phyloP scores from a whole-genome alignment of 768 basidiomycete species.

The Lactarius hengduanensis region DNA sequence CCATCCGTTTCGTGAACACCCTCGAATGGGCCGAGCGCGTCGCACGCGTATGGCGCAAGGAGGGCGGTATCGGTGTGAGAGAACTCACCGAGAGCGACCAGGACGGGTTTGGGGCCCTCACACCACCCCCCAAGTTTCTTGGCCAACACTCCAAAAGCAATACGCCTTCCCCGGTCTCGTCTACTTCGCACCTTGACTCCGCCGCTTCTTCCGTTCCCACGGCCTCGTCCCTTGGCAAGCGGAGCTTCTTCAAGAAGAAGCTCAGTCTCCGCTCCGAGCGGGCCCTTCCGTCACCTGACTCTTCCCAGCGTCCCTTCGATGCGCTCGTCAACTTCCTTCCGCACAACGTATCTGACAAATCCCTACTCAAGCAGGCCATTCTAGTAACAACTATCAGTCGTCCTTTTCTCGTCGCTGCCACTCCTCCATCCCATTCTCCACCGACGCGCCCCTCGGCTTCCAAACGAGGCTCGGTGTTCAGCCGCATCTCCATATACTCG shows the following conservation, averaged over 20 bases:
- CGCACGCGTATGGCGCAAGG: constrained; percentile 39
- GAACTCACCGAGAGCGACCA: constrained; percentile 32
- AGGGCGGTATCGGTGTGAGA: constrained; percentile 34
- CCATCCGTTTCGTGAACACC: constrained; percentile 38
- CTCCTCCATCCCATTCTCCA: constrained; percentile 17
- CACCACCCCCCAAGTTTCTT: constrained; percentile 31
- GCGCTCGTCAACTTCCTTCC: constrained; percentile 42
- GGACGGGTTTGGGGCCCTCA: constrained; percentile 31
- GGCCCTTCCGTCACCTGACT: constrained; percentile 33
- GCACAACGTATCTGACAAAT: constrained; percentile 33
- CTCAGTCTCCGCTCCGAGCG: constrained; percentile 14
- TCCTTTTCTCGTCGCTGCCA: constrained; percentile 36
- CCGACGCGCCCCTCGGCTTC: constrained; percentile 13
- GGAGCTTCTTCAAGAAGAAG: constrained; percentile 8
- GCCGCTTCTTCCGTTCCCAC: not conserved
- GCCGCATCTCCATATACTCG: constrained; percentile 26
- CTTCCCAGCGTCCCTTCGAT: constrained; percentile 40
- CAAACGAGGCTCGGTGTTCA: constrained; percentile 17
- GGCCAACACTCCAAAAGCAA: constrained; percentile 9
- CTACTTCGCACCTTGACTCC: not conserved
- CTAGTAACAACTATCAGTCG: constrained; percentile 42
- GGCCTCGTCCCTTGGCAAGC: constrained; percentile 2
- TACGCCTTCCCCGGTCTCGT: constrained; percentile 9
- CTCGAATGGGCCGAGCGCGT: constrained; percentile 44
- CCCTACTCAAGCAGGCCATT: constrained; percentile 41